Evolutionary conservation across 2,329 filamentous ascomycete genomes (phyloP).

Genomic region (Fusarium sp.): DNA sequence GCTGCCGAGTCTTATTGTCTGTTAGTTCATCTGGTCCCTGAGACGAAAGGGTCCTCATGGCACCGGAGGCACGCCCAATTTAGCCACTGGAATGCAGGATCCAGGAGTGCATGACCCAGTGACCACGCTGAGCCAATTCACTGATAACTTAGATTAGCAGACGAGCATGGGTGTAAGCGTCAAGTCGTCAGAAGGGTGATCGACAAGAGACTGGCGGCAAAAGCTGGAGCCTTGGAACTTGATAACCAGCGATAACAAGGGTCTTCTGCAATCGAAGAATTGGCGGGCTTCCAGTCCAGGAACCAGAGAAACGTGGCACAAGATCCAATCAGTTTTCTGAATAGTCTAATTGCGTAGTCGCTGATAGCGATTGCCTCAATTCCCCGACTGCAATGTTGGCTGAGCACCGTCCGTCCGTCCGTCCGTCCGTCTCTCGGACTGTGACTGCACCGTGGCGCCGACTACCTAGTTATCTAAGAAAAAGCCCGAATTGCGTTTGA

Average conservation of each 20-base stretch:
- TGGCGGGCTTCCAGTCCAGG: slow-evolving; percentile 18
- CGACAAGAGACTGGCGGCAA: slow-evolving; percentile 31
- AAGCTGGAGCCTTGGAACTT: slow-evolving; percentile 30
- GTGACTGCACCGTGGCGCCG: slow-evolving; percentile 11
- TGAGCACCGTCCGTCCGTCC: neutral
- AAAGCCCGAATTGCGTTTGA: slow-evolving; percentile 6
- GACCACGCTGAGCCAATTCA: slow-evolving; percentile 13
- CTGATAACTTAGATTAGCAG: slow-evolving; percentile 33
- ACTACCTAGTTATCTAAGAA: slow-evolving; percentile 27
- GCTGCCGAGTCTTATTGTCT: neutral
- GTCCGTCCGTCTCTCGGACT: neutral
- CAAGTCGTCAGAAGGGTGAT: slow-evolving; percentile 20
- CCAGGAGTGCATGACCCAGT: slow-evolving; percentile 41
- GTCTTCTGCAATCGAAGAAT: slow-evolving; percentile 24
- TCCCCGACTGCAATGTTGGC: slow-evolving; percentile 28
- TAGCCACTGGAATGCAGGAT: slow-evolving; percentile 43
- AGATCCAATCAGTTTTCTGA: slow-evolving; percentile 13
- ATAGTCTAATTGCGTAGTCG: slow-evolving; percentile 23
- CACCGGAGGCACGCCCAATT: slow-evolving; percentile 1
- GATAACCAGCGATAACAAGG: slow-evolving; percentile 23
- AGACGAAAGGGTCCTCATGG: slow-evolving; percentile 17
- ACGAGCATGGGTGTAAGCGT: slow-evolving; percentile 19
- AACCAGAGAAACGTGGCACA: slow-evolving; percentile 17
- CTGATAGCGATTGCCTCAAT: neutral
- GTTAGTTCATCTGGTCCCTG: slow-evolving; percentile 20